phyloP scores from a whole-genome alignment of 164 flowering plant species.

The Vitis labrusca region DNA sequence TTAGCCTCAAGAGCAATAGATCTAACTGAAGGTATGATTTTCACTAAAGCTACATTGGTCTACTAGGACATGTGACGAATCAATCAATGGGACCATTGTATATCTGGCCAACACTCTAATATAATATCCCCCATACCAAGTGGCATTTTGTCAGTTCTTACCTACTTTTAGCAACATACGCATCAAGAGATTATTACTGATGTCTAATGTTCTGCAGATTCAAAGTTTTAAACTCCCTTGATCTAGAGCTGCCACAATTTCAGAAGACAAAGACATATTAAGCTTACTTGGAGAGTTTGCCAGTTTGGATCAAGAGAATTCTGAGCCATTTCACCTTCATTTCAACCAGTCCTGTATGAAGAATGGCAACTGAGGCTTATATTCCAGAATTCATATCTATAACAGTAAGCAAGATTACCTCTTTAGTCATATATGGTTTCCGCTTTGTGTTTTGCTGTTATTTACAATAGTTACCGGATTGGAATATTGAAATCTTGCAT shows the following conservation, averaged over 20 bases:
- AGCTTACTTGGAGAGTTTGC: conserved; percentile 7
- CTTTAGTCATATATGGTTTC: not conserved
- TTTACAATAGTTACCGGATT: not conserved
- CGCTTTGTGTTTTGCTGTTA: not conserved
- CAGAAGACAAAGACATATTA: conserved; percentile 5
- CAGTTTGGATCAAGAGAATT: conserved; percentile 1
- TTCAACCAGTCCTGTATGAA: conserved; percentile 20
- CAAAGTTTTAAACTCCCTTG: conserved; percentile 6
- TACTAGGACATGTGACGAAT: conserved; percentile 11
- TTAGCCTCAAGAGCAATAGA: not conserved
- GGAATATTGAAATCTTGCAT: not conserved
- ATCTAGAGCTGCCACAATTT: not conserved
- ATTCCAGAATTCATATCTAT: conserved; percentile 21
- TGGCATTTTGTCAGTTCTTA: conserved; percentile 52
- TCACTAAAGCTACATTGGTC: conserved; percentile 1
- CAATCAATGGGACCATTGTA: conserved; percentile 27
- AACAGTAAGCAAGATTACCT: conserved; percentile 30
- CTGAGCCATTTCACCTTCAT: conserved; percentile 9
- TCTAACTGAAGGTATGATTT: conserved; percentile 1
- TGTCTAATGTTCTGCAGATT: conserved; percentile 11
- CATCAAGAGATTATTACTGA: conserved; percentile 15
- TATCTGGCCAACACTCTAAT: conserved; percentile 27
- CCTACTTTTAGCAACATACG: conserved; percentile 26
- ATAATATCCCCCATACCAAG: conserved; percentile 27
- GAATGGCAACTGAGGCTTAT: conserved; percentile 45